Evolutionary conservation across 306 rosid species (phyloP).

Genomic region (Malus orientalis): DNA sequence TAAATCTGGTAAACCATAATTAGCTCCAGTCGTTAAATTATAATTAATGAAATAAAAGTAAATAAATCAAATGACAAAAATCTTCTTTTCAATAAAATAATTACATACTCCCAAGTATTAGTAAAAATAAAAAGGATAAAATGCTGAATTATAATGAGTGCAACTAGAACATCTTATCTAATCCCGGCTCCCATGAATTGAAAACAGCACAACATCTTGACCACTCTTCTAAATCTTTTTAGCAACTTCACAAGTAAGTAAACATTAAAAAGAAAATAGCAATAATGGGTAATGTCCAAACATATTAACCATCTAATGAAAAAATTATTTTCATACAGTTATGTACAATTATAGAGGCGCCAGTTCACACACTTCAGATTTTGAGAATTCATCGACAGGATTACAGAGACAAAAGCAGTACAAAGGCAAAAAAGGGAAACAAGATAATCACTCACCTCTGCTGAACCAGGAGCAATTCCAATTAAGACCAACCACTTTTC

Average conservation of each 20-base stretch:
- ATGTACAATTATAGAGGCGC: background rate
- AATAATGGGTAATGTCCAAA: background rate
- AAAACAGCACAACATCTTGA: background rate
- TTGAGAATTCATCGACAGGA: background rate
- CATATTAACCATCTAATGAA: background rate
- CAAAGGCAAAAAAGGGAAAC: background rate
- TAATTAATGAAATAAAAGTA: background rate
- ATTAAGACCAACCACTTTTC: conserved; percentile 79
- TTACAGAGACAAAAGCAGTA: background rate
- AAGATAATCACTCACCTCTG: conserved; percentile 48
- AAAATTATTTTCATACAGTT: background rate
- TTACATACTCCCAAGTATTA: background rate
- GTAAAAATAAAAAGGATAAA: background rate
- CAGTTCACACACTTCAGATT: background rate
- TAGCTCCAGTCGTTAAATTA: background rate
- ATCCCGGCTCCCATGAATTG: background rate
- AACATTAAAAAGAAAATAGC: background rate
- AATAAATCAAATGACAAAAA: background rate
- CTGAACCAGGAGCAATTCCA: conserved; percentile 74
- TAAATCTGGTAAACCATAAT: background rate
- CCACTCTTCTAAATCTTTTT: background rate
- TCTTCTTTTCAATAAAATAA: background rate
- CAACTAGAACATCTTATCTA: background rate
- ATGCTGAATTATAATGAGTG: background rate
- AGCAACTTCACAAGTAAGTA: background rate